A percentile compares a stretch with the other conserved stretches of the same genome.
Conservation (phyloP, 192 early-diverging fungal genomes). For the Glomus cerebriforme region DNA sequence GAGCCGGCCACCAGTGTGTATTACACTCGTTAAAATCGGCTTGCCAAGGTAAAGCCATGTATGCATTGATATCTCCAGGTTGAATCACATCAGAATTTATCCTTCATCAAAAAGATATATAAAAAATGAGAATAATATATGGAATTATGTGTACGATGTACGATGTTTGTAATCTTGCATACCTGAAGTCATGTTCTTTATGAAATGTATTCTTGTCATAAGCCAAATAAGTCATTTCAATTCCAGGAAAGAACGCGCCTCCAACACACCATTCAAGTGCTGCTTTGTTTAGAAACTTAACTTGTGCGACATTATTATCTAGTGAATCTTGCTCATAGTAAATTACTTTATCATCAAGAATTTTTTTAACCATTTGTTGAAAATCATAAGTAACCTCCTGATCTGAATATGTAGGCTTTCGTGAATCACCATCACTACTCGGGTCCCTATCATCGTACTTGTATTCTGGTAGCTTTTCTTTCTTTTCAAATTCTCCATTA, state of each 20-base stretch:
- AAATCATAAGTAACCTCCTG: no score
- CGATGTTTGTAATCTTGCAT: neutral
- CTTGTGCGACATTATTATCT: no score
- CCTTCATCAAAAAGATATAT: neutral
- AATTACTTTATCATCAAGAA: no score
- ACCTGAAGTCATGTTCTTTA: slow-evolving; percentile 16
- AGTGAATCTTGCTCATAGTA: no score
- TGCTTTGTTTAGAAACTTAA: slow-evolving; percentile 9
- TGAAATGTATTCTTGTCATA: neutral
- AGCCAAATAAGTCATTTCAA: slow-evolving; percentile 26
- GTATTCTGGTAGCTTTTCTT: neutral
- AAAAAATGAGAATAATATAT: no score
- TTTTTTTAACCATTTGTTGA: no score
- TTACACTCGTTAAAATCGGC: slow-evolving; percentile 23
- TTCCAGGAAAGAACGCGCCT: slow-evolving; percentile 24
- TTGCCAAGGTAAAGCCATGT: slow-evolving; percentile 29
- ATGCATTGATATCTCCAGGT: slow-evolving; percentile 26
- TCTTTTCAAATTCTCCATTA: neutral
- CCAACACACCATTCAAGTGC: slow-evolving; percentile 14
- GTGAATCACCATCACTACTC: no score
- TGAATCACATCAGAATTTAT: neutral
- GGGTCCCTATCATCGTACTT: no score
- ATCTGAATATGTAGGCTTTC: no score
- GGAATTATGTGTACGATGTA: no score
- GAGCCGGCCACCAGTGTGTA: slow-evolving; percentile 22